phyloP scores from a whole-genome alignment of 2,329 filamentous ascomycete genomes.

The Geoglossum cookeanum region DNA sequence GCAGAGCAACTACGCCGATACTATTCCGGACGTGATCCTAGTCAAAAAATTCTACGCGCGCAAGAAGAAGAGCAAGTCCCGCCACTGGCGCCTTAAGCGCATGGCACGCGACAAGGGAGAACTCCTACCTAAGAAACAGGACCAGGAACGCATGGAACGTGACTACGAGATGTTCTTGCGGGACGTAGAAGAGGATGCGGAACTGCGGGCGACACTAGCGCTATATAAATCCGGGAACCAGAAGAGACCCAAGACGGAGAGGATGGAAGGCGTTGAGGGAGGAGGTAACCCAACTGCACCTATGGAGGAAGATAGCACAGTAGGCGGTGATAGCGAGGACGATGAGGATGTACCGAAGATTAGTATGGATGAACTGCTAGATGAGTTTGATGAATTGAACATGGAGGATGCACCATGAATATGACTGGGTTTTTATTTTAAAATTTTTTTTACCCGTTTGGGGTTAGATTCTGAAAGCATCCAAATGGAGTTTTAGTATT shows the following conservation, averaged over 20 bases:
- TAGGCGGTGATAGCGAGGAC: conserved; percentile 30
- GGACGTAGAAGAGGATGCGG: conserved; percentile 89
- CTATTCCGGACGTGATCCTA: conserved; percentile 78
- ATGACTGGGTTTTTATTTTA: not conserved
- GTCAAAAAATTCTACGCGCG: conserved; percentile 94
- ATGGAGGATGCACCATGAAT: conserved; percentile 35
- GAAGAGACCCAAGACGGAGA: conserved; percentile 22
- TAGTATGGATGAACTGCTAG: conserved; percentile 63
- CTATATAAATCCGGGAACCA: conserved; percentile 53
- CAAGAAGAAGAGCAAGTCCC: conserved; percentile 51
- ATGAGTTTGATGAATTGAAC: conserved; percentile 81
- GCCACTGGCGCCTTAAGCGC: conserved; percentile 89
- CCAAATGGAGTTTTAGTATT: not conserved
- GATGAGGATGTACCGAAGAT: conserved; percentile 47
- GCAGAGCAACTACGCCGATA: conserved; percentile 52
- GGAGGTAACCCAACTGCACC: conserved; percentile 27
- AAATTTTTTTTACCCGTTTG: not conserved
- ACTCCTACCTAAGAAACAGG: conserved; percentile 65
- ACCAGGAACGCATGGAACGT: conserved; percentile 71
- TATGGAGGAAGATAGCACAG: conserved; percentile 33
- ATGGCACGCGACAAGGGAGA: conserved; percentile 84
- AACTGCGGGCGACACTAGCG: conserved; percentile 65
- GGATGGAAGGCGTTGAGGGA: conserved; percentile 27
- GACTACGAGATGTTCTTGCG: conserved; percentile 96
- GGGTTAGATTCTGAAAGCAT: not conserved